Evolutionary conservation across 164 flowering plant species (phyloP), one percentile per base, ranked within the genome.

Genomic region (Dillenia turbinata): DNA sequence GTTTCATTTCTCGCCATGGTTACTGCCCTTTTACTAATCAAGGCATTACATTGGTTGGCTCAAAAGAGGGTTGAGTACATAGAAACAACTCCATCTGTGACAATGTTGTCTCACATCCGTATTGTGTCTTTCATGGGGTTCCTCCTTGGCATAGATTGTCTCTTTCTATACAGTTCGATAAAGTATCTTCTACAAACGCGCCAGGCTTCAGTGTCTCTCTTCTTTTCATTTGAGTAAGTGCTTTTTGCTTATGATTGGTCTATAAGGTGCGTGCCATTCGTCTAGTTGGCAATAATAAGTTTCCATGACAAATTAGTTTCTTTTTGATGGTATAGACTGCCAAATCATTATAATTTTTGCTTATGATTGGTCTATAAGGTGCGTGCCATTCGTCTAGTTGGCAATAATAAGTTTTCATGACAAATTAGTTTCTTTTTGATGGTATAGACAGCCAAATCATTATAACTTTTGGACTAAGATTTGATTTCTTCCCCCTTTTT

Each of bases 51-150:
- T 71, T 95, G 99, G 99, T 75, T 95, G 87, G 94, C 92, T 57
- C 97, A 90, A 71, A 92, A 95, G 81, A 80, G 99, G 71, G 92
- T 92, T 13, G 99, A 95, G 78, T 92, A 92, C 79, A 90, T 95
- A 62, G 99, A 92, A 74, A 92, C 99, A 14, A 95, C 99, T 11
- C 97, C 99, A 8, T 62, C 96, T 11, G 97, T 92, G 48, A 74
- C 92, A 55, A 71, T 61, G 79, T 49, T 92, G 67, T 86, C 97
- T 51, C 99, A 95, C 47, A 47, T 84, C 57, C 79, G 98, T 62
- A 95, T 95, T 10, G 87, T 92, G 16, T 90, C 97, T 57, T 95
- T 95, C 67, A 58, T 95, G 83, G 96, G 86, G 5, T 88, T 95
- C 67, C 92, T 95, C 40, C 83, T 95, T 47, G 63, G 79, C 49